Conservation (phyloP, 108 stramenopile species). For the Cyclotella atomus region DNA sequence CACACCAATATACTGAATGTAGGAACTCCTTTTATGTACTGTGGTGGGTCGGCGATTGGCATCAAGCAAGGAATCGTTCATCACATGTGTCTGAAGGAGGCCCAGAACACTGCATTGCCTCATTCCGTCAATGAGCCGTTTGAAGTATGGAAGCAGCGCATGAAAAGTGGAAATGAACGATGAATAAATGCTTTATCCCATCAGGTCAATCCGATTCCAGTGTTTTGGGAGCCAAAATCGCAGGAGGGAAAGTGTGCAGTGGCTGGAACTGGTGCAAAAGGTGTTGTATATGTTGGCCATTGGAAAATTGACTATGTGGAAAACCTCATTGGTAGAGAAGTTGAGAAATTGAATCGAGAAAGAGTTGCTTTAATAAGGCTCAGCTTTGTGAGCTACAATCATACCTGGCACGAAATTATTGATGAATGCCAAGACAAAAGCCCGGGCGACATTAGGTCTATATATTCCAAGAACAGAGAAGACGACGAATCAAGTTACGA, state of each 20-base stretch:
- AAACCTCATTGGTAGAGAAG: background rate
- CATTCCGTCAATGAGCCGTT: background rate
- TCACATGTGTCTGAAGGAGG: conserved; percentile 28
- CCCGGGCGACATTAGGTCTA: background rate
- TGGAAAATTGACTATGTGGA: conserved; percentile 14
- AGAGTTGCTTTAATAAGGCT: background rate
- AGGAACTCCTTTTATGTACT: conserved; percentile 13
- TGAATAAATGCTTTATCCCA: background rate
- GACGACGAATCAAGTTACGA: too few relatives aligned
- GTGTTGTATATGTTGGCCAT: conserved; percentile 19
- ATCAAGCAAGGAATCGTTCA: conserved; percentile 17
- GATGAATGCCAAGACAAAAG: background rate
- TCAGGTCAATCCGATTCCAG: conserved; percentile 13
- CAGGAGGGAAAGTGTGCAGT: background rate
- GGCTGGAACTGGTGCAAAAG: background rate
- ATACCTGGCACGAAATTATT: background rate
- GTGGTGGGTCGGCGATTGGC: conserved; percentile 11
- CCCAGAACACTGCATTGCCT: conserved; percentile 3
- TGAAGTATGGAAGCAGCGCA: conserved; percentile 8
- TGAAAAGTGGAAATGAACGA: background rate
- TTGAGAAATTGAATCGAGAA: background rate
- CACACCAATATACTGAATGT: conserved; percentile 19
- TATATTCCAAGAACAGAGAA: background rate
- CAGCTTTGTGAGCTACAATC: background rate
- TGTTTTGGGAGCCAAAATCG: conserved; percentile 17